Conservation (phyloP, 2,329 filamentous ascomycete species). For the Lasiodiplodia sp. region DNA sequence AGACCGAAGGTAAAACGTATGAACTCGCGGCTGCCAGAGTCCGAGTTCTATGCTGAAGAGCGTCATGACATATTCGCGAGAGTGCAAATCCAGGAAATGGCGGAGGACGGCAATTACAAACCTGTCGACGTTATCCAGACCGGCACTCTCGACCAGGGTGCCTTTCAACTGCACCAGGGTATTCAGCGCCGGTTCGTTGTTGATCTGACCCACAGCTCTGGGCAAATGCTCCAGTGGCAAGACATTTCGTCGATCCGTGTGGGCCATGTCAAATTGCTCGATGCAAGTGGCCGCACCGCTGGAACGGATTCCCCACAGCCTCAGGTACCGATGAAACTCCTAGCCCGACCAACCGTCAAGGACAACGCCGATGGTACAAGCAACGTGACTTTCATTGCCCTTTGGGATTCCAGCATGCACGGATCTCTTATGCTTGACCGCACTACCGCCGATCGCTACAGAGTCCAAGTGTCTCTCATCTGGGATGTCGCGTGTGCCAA, state of each 20-base stretch:
- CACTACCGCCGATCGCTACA: conserved; percentile 89
- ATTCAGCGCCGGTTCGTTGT: conserved; percentile 87
- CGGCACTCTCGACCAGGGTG: conserved; percentile 82
- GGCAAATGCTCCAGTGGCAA: conserved; percentile 87
- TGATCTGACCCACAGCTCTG: conserved; percentile 89
- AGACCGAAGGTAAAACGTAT: conserved; percentile 65
- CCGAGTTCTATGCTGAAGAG: conserved; percentile 92
- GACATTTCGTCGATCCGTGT: conserved; percentile 79
- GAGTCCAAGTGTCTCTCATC: conserved; percentile 83
- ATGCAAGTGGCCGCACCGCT: conserved; percentile 83
- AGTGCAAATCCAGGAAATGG: conserved; percentile 88
- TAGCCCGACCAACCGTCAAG: conserved; percentile 79
- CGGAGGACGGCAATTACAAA: conserved; percentile 88
- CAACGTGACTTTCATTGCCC: conserved; percentile 83
- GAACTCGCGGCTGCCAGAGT: conserved; percentile 78
- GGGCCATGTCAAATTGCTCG: conserved; percentile 81
- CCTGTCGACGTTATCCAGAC: conserved; percentile 92
- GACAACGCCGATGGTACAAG: conserved; percentile 90
- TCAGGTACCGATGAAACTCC: conserved; percentile 78
- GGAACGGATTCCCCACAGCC: conserved; percentile 76
- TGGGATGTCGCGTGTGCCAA: conserved; percentile 88
- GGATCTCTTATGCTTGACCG: conserved; percentile 92
- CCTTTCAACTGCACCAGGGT: conserved; percentile 94
- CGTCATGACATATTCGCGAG: conserved; percentile 91
- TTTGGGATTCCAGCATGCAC: conserved; percentile 97